Evolutionary conservation across 441 rosid genomes (phyloP).

Genomic region (Gossypium laxum): DNA sequence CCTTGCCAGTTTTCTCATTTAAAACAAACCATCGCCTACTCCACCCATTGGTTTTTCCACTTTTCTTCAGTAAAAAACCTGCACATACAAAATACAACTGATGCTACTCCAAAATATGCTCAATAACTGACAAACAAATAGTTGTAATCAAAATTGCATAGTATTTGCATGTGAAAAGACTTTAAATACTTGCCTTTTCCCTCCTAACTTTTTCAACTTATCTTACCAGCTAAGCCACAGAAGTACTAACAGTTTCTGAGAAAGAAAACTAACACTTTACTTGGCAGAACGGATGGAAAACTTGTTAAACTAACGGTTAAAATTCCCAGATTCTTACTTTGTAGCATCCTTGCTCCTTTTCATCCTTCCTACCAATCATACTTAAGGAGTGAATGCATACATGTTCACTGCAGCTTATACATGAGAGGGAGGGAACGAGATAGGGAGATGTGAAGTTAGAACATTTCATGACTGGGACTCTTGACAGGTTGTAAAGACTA

Average conservation of each 20-base stretch:
- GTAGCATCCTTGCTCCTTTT: background rate
- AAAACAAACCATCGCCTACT: conserved; percentile 93
- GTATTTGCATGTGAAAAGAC: background rate
- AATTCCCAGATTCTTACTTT: background rate
- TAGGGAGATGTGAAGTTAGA: background rate
- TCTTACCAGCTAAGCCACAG: background rate
- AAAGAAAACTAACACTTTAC: background rate
- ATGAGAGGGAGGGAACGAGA: too few relatives aligned
- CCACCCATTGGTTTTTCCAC: conserved; percentile 90
- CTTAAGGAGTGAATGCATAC: background rate
- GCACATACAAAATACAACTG: conserved; percentile 19
- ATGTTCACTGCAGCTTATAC: background rate
- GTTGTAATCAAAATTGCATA: conserved; percentile 15
- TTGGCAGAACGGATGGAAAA: background rate
- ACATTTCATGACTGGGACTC: background rate
- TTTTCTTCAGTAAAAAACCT: conserved; percentile 76
- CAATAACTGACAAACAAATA: background rate
- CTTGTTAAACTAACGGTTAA: background rate
- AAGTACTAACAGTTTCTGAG: background rate
- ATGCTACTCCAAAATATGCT: background rate
- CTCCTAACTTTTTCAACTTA: background rate
- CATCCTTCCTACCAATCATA: background rate
- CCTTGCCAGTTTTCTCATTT: conserved; percentile 96
- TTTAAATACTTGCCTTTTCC: background rate
- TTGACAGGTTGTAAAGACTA: background rate